phyloP scores from a whole-genome alignment of 208 protist species.

The Angomonas deanei region DNA sequence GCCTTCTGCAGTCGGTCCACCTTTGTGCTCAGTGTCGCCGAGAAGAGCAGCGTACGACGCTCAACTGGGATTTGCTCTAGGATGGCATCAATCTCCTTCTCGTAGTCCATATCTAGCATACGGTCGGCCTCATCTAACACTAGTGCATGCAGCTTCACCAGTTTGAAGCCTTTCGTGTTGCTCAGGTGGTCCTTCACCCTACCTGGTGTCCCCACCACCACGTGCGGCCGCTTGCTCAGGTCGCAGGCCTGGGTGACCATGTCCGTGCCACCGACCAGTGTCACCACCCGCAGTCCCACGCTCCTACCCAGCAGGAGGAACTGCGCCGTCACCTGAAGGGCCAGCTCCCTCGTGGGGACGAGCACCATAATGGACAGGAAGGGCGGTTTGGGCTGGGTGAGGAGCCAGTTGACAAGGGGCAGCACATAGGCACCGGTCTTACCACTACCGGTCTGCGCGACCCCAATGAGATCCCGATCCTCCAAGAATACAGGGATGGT shows the following conservation, averaged over 20 bases:
- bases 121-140: conserved; percentile 98
- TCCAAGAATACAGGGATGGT: conserved; percentile 91
- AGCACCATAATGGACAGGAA: conserved; percentile 93
- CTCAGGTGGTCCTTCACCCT: conserved; percentile 97
- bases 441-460: conserved; percentile 98
- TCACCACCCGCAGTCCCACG: conserved; percentile 86
- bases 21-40: conserved; percentile 98
- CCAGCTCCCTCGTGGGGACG: conserved; percentile 97
- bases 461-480: conserved; percentile 94
- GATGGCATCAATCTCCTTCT: conserved; percentile 97
- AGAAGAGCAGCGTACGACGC: conserved; percentile 96
- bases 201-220: conserved; percentile 97
- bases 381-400: conserved; percentile 88
- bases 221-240: conserved; percentile 94
- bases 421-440: conserved; percentile 99
- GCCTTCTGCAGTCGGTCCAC: conserved; percentile 97
- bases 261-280: conserved; percentile 92
- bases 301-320: conserved; percentile 88
- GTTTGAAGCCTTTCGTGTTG: conserved; percentile 98
- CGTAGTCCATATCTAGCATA: conserved; percentile 98
- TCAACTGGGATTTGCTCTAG: conserved; percentile 88
- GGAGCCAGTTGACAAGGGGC: conserved; percentile 96
- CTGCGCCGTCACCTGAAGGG: conserved; percentile 96
- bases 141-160: conserved; percentile 93
- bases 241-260: conserved; percentile 94